Evolutionary conservation across 148 eudicot species (phyloP).

Genomic region (Nepenthes gracilis): DNA sequence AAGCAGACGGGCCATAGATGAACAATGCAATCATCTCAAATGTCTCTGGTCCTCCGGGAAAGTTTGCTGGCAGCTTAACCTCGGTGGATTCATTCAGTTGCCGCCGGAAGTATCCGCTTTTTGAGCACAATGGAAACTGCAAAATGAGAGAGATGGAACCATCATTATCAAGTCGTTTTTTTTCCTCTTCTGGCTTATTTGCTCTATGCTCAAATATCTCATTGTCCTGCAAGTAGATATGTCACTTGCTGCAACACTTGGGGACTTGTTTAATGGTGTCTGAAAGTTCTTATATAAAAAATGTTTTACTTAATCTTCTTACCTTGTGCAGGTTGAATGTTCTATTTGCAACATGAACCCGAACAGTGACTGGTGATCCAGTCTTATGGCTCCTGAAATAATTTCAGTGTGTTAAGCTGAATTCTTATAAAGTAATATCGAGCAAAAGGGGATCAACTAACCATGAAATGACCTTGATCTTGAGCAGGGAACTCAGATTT

Average conservation of each 20-base stretch:
- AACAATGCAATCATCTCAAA: constrained; percentile 89
- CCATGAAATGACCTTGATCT: constrained; percentile 92
- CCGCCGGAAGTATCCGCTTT: constrained; percentile 75
- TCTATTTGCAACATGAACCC: constrained; percentile 53
- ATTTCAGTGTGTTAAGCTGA: background rate
- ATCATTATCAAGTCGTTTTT: background rate
- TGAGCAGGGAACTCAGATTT: constrained; percentile 76
- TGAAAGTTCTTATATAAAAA: too few relatives aligned
- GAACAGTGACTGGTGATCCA: constrained; percentile 58
- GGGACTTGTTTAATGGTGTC: too few relatives aligned
- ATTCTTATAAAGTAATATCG: background rate
- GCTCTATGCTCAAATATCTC: too few relatives aligned
- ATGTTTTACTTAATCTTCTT: background rate
- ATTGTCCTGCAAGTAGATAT: background rate
- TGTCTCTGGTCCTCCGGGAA: constrained; percentile 87
- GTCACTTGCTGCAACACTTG: background rate
- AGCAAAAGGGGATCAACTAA: constrained; percentile 6
- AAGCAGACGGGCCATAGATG: constrained; percentile 75
- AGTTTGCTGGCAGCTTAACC: constrained; percentile 48
- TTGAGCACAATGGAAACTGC: constrained; percentile 60
- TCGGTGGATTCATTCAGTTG: constrained; percentile 29
- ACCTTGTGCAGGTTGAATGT: constrained; percentile 87
- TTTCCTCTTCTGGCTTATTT: background rate
- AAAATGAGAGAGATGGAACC: background rate
- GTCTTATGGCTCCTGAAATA: constrained; percentile 83